Evolutionary conservation across 805 yeast genomes (phyloP).

Genomic region (Candida parachauliodes): DNA sequence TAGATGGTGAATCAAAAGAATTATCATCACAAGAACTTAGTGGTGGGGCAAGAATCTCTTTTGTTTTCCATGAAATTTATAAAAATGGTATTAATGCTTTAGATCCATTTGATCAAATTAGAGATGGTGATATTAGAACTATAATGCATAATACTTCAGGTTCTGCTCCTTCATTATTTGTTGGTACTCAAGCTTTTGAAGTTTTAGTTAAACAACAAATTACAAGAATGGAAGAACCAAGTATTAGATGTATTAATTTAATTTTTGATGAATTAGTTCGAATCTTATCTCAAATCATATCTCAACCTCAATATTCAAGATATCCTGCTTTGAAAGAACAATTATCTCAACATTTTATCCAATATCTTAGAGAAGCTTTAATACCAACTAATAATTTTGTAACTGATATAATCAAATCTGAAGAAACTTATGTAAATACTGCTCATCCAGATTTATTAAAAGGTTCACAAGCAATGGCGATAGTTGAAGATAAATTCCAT

Average conservation of each 20-base stretch:
- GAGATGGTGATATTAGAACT: constrained; percentile 93
- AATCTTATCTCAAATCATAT: constrained; percentile 77
- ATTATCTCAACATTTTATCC: constrained; percentile 73
- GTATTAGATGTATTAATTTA: constrained; percentile 80
- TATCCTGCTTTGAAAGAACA: constrained; percentile 91
- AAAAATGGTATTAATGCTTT: constrained; percentile 87
- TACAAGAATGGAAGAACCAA: constrained; percentile 90
- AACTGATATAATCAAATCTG: constrained; percentile 75
- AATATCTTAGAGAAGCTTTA: constrained; percentile 72
- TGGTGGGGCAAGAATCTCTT: constrained; percentile 97
- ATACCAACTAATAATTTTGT: constrained; percentile 86
- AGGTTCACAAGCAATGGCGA: constrained; percentile 92
- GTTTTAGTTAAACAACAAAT: constrained; percentile 93
- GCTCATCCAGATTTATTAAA: constrained; percentile 96
- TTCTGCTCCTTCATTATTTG: constrained; percentile 92
- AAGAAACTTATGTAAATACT: constrained; percentile 92
- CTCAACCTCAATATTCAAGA: constrained; percentile 78
- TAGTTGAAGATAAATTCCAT: constrained; percentile 83
- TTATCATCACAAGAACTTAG: constrained; percentile 84
- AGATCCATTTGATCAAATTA: constrained; percentile 95
- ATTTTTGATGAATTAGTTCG: constrained; percentile 94
- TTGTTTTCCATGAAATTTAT: constrained; percentile 94
- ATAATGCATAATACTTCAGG: constrained; percentile 97
- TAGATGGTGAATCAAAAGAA: constrained; percentile 92
- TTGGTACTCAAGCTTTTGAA: constrained; percentile 96